Conservation (phyloP, 2,329 filamentous ascomycete species). For the Botryosphaeria dothidea region DNA sequence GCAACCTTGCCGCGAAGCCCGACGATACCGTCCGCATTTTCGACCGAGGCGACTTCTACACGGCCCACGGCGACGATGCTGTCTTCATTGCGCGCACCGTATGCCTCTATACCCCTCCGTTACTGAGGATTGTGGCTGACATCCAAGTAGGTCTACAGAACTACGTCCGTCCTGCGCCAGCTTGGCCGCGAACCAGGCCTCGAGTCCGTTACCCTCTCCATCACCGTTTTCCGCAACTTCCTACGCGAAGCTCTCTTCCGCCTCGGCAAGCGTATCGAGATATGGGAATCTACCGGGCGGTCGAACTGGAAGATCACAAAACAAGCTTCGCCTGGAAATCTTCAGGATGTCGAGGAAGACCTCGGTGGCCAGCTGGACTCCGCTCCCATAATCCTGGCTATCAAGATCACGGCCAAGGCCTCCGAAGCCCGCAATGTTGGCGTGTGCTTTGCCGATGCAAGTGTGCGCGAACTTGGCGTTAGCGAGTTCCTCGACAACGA, state of each 20-base stretch:
- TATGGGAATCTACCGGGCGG: conserved; percentile 76
- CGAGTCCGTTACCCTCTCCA: conserved; percentile 90
- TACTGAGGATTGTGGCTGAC: neutral
- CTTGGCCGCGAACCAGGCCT: conserved; percentile 83
- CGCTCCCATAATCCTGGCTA: conserved; percentile 90
- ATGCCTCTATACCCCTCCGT: conserved; percentile 17
- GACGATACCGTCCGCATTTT: conserved; percentile 85
- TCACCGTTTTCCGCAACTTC: conserved; percentile 94
- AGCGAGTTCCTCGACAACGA: conserved; percentile 99
- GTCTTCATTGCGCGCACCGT: conserved; percentile 79
- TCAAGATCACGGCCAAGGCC: conserved; percentile 89
- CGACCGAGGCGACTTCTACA: conserved; percentile 93
- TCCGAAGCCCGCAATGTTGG: conserved; percentile 83
- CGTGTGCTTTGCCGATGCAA: conserved; percentile 97
- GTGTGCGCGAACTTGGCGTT: conserved; percentile 90
- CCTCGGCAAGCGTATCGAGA: conserved; percentile 86
- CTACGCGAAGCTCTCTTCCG: conserved; percentile 91
- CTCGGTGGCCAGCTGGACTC: conserved; percentile 83
- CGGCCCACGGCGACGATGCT: conserved; percentile 85
- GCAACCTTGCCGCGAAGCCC: conserved; percentile 71
- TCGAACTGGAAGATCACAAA: conserved; percentile 93
- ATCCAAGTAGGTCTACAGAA: conserved; percentile 78
- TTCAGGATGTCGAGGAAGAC: conserved; percentile 97
- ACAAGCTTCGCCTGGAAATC: conserved; percentile 88
- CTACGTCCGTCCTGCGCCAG: conserved; percentile 89